Percentiles rank a stretch among this genome's conserved stretches.
Evolutionary conservation across 179 eudicot species (phyloP).

Genomic region (Beta macrorhiza): DNA sequence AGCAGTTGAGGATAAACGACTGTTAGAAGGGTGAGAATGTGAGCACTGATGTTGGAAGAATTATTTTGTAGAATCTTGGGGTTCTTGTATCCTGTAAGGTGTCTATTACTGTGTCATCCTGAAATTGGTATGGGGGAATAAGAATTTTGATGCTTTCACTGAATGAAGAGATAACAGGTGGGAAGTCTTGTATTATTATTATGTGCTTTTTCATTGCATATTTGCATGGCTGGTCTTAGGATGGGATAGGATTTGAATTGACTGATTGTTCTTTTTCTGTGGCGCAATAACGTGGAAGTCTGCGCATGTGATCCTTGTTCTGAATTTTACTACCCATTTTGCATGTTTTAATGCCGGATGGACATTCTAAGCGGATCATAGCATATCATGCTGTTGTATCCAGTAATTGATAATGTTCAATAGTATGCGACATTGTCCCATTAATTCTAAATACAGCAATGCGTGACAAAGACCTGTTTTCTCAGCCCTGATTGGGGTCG

Average conservation of each 20-base stretch:
- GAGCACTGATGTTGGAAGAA: background rate
- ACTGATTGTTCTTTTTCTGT: background rate
- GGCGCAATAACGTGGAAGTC: background rate
- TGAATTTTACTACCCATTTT: background rate
- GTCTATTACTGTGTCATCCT: constrained; percentile 4
- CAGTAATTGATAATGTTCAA: background rate
- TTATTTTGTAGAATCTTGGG: background rate
- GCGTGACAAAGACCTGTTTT: background rate
- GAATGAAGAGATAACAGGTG: background rate
- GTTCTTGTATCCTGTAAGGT: background rate
- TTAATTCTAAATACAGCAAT: background rate
- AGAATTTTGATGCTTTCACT: background rate
- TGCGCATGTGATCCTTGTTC: background rate
- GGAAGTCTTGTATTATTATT: background rate
- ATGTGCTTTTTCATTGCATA: constrained; percentile 1
- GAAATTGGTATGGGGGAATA: background rate
- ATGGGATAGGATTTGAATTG: background rate
- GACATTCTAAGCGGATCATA: background rate
- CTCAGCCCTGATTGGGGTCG: background rate
- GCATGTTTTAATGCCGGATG: background rate
- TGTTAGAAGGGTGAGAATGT: background rate
- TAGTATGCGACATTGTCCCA: background rate
- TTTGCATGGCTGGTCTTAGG: background rate
- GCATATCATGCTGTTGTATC: background rate
- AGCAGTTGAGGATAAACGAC: too few species aligned